Conservation (phyloP, 371 early-diverging fungal genomes). For the Lichtheimia corymbifera region DNA sequence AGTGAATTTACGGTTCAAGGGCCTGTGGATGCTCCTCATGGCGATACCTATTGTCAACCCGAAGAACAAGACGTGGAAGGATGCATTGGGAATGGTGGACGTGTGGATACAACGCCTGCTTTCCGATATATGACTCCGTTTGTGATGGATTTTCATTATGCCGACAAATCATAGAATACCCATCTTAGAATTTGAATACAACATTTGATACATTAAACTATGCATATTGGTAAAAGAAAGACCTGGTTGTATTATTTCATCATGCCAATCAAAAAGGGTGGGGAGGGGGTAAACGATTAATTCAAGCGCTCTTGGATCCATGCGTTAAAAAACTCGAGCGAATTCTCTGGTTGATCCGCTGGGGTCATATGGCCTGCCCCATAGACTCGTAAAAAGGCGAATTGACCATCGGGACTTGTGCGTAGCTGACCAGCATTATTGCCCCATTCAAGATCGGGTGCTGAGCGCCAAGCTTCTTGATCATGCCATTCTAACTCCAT, state of each 20-base stretch:
- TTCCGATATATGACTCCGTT: too few species aligned
- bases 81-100: too few species aligned
- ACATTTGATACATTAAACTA: too few species aligned
- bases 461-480: slow-evolving; percentile 60
- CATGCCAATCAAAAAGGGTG: too few species aligned
- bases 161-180: too few species aligned
- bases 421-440: slow-evolving; percentile 79
- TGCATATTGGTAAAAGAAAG: too few species aligned
- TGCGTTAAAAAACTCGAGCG: slow-evolving; percentile 65
- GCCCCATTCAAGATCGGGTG: slow-evolving; percentile 65
- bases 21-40: not conserved
- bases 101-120: too few species aligned
- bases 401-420: slow-evolving; percentile 53
- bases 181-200: too few species aligned
- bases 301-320: slow-evolving; percentile 43
- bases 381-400: slow-evolving; percentile 87
- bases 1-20: slow-evolving; percentile 15
- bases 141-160: too few species aligned
- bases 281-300: not conserved
- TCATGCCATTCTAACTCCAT: slow-evolving; percentile 83
- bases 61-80: not conserved
- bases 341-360: slow-evolving; percentile 60
- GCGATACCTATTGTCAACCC: not conserved
- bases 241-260: too few species aligned
- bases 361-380: slow-evolving; percentile 93